A percentile compares a stretch with the other conserved stretches of the same genome.
Evolutionary conservation across 148 eudicot genomes (phyloP).

Genomic region (Spergularia bocconei): DNA sequence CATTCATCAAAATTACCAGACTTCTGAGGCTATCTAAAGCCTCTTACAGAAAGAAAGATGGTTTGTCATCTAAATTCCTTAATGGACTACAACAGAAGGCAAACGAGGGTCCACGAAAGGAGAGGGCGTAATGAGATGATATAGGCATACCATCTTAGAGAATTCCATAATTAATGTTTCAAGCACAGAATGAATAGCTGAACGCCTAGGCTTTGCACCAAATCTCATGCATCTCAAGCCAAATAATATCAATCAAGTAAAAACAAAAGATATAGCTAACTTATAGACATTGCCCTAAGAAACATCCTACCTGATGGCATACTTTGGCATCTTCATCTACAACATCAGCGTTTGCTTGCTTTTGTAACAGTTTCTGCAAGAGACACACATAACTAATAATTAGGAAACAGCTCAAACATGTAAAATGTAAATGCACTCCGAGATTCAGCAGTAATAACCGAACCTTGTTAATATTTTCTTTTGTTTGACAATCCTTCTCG

Average conservation of each 20-base stretch:
- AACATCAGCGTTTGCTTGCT: constrained; percentile 38
- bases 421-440: background rate
- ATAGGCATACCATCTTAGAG: background rate
- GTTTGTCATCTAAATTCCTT: background rate
- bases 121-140: background rate
- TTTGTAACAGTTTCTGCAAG: constrained; percentile 53
- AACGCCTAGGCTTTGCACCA: background rate
- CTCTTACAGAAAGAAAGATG: background rate
- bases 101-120: background rate
- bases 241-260: no score
- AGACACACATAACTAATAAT: constrained; percentile 13
- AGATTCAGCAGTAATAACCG: background rate
- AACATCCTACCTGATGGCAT: constrained; percentile 64
- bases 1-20: background rate
- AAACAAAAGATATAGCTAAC: background rate
- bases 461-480: constrained; percentile 61
- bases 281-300: background rate
- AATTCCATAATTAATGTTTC: background rate
- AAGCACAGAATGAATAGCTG: background rate
- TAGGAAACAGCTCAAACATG: background rate
- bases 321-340: constrained; percentile 44
- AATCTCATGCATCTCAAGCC: background rate
- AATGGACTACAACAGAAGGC: background rate
- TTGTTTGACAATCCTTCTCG: constrained; percentile 69
- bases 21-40: background rate